Conservation (phyloP, 306 rosid genomes). For the Bauhinia variegata region DNA sequence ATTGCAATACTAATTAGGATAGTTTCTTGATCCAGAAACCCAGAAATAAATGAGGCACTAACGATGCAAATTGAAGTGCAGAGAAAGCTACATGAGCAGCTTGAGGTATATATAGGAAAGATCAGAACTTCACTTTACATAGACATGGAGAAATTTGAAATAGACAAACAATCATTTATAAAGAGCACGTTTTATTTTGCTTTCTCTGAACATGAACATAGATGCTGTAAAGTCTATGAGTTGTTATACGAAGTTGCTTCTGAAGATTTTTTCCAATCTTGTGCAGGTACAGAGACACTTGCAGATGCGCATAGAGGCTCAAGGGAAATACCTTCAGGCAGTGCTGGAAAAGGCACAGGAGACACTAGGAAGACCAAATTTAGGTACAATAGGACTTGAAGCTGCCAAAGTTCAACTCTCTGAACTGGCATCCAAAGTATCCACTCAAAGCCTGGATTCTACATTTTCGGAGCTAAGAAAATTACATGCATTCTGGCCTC, state of each 20-base stretch:
- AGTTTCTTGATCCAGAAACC: conserved; percentile 48
- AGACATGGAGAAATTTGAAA: neutral
- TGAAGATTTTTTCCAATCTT: conserved; percentile 8
- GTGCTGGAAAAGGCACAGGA: conserved; percentile 86
- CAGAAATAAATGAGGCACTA: conserved; percentile 72
- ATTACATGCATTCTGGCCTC: conserved; percentile 47
- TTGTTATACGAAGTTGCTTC: neutral
- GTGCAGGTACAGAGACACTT: conserved; percentile 86
- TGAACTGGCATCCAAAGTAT: conserved; percentile 70
- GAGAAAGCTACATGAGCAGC: conserved; percentile 84
- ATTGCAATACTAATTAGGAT: conserved; percentile 32
- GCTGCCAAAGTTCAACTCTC: conserved; percentile 79
- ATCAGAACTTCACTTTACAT: conserved; percentile 8
- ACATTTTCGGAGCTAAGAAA: conserved; percentile 56
- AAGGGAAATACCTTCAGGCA: conserved; percentile 79
- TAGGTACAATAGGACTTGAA: conserved; percentile 68
- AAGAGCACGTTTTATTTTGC: neutral
- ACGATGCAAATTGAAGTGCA: conserved; percentile 90
- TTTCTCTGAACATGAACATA: neutral
- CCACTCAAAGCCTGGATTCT: conserved; percentile 60
- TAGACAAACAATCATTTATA: neutral
- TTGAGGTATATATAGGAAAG: conserved; percentile 66
- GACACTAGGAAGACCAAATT: conserved; percentile 62
- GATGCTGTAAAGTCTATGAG: no score
- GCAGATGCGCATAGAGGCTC: conserved; percentile 84